Evolutionary conservation across 1,139 yeast species (phyloP).

Genomic region (Spencermartinsiella ligniputridi): DNA sequence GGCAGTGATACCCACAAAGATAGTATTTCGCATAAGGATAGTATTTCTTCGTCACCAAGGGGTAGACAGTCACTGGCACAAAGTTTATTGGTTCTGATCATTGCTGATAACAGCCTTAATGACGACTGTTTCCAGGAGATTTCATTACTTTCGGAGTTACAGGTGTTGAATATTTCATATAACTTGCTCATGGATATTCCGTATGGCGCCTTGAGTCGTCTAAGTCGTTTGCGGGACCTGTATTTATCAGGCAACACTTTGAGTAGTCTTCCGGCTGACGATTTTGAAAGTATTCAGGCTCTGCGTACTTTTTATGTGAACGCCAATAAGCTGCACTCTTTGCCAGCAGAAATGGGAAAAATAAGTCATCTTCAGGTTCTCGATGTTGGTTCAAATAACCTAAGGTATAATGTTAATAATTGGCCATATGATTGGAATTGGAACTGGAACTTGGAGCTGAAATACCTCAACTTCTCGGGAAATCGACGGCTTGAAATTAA

Average conservation of each 20-base stretch:
- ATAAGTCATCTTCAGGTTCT: constrained; percentile 60
- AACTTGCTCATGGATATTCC: constrained; percentile 83
- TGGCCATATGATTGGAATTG: constrained; percentile 99
- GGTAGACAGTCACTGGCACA: constrained; percentile 14
- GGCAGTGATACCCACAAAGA: constrained; percentile 2
- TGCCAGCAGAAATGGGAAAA: constrained; percentile 86
- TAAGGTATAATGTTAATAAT: constrained; percentile 88
- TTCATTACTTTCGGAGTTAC: constrained; percentile 55
- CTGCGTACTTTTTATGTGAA: constrained; percentile 66
- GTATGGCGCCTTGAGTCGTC: constrained; percentile 57
- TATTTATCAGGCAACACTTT: constrained; percentile 81
- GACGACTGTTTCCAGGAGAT: constrained; percentile 75
- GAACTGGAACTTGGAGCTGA: constrained; percentile 76
- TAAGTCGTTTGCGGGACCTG: constrained; percentile 58
- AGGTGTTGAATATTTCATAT: constrained; percentile 69
- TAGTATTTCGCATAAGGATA: constrained; percentile 9
- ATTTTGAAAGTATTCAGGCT: constrained; percentile 56
- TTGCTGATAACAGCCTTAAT: constrained; percentile 79
- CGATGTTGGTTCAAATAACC: constrained; percentile 88
- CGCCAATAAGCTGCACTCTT: constrained; percentile 76
- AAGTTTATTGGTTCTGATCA: constrained; percentile 51
- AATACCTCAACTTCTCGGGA: constrained; percentile 84
- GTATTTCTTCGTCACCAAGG: constrained; percentile 10
- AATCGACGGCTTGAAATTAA: constrained; percentile 87
- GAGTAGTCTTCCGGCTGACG: constrained; percentile 79